Evolutionary conservation across 495 filamentous ascomycete species (phyloP), one percentile per base, ranked within the genome.

Genomic region (Penicillium herquei): DNA sequence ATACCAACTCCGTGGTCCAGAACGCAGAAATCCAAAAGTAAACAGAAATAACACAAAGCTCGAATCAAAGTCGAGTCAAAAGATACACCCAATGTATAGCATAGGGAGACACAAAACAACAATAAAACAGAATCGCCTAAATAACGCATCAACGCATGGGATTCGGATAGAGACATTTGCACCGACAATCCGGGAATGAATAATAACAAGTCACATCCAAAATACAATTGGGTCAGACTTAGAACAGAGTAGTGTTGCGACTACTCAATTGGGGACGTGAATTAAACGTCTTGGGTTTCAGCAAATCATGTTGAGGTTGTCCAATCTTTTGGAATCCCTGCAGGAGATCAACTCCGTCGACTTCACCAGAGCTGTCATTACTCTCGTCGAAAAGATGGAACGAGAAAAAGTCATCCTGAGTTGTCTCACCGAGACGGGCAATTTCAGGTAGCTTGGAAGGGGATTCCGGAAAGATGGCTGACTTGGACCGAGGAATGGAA

Each of bases 301-400:
- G 35, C 2, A 56, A 32, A 21, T 70, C 67, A 6, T 76, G 67
- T 49, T 72, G 74, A 43, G 68, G 52, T 4, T 77, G 84, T 52
- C 91, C 91, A 70, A 96, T 96, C 70, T 90, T 91, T 68, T 91
- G 87, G 63, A 96, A 96, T 7, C 91, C 91, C 66, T 91, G 88
- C 49, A 92, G 79, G 52, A 98, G 86, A 70, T 96, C 92, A 43
- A 95, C 79, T 1, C 86, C 88, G 33, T 84, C 77, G 17, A 85
- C 80, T 49, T 89, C 88, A 33, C 75, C 76, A 4, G 77, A 65
- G 47, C 84, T 64, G 16, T 66, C 63, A 39, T 57, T 68, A 41
- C 49, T 83, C 40, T 91, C 81, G 43, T 86, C 79, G 46, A 79
- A 74, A 37, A 78, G 70, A 30, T 87, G 78, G 54, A 85, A 74